These are phyloP conservation scores for Pseudocohnilembus persalinus DNA, from an alignment of 169 alveolate species.

Conservation along the genomic window DNA sequence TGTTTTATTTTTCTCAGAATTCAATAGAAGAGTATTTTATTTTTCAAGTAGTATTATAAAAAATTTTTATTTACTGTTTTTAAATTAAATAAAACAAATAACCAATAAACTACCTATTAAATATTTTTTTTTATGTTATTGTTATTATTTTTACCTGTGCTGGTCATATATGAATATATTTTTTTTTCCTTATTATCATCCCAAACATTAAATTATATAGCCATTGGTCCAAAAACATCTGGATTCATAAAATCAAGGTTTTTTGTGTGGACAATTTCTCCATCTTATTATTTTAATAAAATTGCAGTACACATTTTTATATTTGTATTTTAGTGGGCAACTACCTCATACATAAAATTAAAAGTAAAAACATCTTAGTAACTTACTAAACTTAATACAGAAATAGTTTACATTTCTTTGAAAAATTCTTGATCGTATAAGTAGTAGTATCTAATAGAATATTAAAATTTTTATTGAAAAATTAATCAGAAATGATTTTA, in stretches of 20 bases:
- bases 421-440: background rate
- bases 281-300: background rate
- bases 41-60: too few species aligned
- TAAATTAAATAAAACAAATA: too few species aligned
- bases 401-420: background rate
- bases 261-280: background rate
- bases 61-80: too few species aligned
- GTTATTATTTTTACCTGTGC: too few species aligned
- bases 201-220: background rate
- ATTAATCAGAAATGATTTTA: too few species aligned
- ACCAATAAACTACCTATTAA: too few species aligned
- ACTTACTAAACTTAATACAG: background rate
- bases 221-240: background rate
- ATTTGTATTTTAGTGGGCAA: background rate
- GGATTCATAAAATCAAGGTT: background rate
- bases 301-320: background rate
- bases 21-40: too few species aligned
- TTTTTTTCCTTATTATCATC: background rate
- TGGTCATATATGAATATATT: too few species aligned
- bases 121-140: too few species aligned
- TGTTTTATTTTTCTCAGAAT: too few species aligned
- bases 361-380: background rate
- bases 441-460: too few species aligned
- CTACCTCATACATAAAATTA: background rate
- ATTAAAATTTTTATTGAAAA: too few species aligned